Conservation (phyloP, 2,329 filamentous ascomycete species). For the Metarhizium guizhouense region DNA sequence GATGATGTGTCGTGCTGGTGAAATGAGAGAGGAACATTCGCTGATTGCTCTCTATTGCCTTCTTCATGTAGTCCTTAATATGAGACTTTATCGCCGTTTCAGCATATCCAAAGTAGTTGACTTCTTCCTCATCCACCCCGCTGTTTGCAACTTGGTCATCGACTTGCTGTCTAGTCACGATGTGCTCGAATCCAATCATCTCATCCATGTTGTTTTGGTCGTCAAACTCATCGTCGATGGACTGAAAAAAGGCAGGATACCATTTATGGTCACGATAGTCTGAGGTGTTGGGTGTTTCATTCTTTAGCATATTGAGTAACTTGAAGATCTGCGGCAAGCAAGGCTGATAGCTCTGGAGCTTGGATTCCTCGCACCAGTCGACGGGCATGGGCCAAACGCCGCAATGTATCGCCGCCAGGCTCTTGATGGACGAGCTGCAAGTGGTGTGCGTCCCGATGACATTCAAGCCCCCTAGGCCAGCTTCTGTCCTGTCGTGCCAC, state of each 20-base stretch:
- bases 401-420: slow-evolving; percentile 30
- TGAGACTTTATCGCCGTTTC: slow-evolving; percentile 21
- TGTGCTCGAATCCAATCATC: background rate
- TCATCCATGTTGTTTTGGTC: slow-evolving; percentile 6
- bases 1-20: slow-evolving; percentile 24
- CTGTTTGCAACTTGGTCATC: slow-evolving; percentile 15
- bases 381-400: slow-evolving; percentile 30
- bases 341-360: slow-evolving; percentile 34
- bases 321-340: slow-evolving; percentile 30
- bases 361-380: slow-evolving; percentile 32
- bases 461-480: slow-evolving; percentile 27
- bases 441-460: slow-evolving; percentile 30
- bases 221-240: slow-evolving; percentile 20
- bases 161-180: background rate
- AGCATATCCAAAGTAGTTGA: slow-evolving; percentile 25
- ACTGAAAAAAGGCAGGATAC: slow-evolving; percentile 21
- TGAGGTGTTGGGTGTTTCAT: background rate
- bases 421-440: slow-evolving; percentile 35
- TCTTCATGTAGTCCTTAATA: slow-evolving; percentile 19
- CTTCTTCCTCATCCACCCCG: slow-evolving; percentile 15
- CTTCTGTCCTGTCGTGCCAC: slow-evolving; percentile 17
- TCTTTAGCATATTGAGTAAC: slow-evolving; percentile 15
- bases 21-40: slow-evolving; percentile 23
- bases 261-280: slow-evolving; percentile 9
- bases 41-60: slow-evolving; percentile 18